phyloP scores from a whole-genome alignment of 2,329 filamentous ascomycete species.

The Fusarium sp. region DNA sequence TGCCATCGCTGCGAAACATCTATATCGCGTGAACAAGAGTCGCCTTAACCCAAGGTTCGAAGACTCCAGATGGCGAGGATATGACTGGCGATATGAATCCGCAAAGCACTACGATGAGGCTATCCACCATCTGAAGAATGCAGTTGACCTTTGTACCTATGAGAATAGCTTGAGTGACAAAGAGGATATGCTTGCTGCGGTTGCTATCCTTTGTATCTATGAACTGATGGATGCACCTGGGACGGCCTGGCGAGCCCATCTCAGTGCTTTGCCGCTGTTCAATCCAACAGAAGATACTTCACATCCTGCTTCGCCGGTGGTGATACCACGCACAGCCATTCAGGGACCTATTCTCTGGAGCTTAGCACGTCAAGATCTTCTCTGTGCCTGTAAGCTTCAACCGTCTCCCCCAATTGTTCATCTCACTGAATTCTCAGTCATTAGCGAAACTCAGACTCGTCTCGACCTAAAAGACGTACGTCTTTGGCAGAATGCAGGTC shows the following conservation, averaged over 20 bases:
- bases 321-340: constrained; percentile 36
- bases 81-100: constrained; percentile 40
- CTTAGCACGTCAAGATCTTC: constrained; percentile 35
- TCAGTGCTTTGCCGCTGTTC: constrained; percentile 73
- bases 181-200: constrained; percentile 68
- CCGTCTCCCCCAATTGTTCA: too few relatives aligned
- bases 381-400: constrained; percentile 34
- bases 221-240: constrained; percentile 75
- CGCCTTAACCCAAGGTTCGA: fast-evolving
- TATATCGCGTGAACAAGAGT: constrained; percentile 7
- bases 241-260: constrained; percentile 71
- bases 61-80: neutral
- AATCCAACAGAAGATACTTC: constrained; percentile 56
- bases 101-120: constrained; percentile 42
- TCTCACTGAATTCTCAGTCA: constrained; percentile 13
- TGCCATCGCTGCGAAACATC: constrained; percentile 38
- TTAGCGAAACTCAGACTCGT: constrained; percentile 43
- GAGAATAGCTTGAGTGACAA: constrained; percentile 52
- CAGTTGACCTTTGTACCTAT: constrained; percentile 47
- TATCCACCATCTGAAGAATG: constrained; percentile 27
- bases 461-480: constrained; percentile 70
- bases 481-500: constrained; percentile 73
- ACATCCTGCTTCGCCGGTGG: constrained; percentile 10
- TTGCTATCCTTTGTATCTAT: constrained; percentile 74
- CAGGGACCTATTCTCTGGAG: constrained; percentile 43